Percentiles rank a stretch among this genome's conserved stretches.
Conservation (phyloP, 192 early-diverging fungal genomes). For the Coemansia sp. region DNA sequence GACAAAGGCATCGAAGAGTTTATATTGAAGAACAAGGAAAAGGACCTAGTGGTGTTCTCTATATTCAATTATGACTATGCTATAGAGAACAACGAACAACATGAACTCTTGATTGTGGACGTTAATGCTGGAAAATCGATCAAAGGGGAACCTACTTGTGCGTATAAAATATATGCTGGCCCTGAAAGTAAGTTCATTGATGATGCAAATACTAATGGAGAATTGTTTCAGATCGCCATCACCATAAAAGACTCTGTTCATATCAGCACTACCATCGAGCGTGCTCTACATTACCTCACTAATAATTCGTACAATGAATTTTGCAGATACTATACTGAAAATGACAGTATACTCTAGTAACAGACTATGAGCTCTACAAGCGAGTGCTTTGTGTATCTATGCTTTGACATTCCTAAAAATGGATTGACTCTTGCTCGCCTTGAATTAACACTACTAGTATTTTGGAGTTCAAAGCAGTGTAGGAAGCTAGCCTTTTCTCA, state of each 20-base stretch:
- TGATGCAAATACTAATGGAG: background rate
- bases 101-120: background rate
- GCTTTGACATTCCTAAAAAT: no score
- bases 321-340: no score
- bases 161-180: background rate
- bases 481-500: no score
- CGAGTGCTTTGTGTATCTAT: no score
- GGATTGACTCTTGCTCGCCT: no score
- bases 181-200: background rate
- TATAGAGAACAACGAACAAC: no score
- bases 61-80: background rate
- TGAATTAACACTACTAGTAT: no score
- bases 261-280: background rate
- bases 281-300: background rate
- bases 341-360: background rate
- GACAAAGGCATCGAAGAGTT: no score
- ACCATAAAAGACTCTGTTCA: background rate
- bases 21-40: background rate
- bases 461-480: no score
- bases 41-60: background rate
- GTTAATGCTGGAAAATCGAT: no score
- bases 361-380: background rate
- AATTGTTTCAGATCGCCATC: background rate
- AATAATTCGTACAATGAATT: background rate
- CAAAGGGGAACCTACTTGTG: no score